Conservation (phyloP, 768 basidiomycete species). For the Hypsizygus marmoreus region DNA sequence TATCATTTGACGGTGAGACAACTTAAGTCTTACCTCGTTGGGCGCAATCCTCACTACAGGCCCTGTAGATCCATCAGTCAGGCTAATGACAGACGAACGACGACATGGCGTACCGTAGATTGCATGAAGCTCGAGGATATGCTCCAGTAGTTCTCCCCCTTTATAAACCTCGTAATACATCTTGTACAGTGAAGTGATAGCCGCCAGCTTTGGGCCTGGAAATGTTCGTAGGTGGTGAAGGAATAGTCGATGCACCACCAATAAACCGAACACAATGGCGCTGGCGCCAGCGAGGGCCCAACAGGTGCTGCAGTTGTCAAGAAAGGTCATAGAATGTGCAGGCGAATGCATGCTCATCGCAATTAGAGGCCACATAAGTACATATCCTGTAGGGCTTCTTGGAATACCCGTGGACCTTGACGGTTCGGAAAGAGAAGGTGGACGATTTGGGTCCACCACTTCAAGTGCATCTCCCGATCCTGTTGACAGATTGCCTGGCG, state of each 20-base stretch:
- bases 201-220: constrained; percentile 38
- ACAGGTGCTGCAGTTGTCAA: background rate
- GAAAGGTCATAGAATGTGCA: background rate
- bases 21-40: constrained; percentile 39
- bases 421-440: constrained; percentile 2
- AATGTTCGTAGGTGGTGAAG: constrained; percentile 35
- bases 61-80: constrained; percentile 24
- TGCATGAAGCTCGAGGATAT: constrained; percentile 32
- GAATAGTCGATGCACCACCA: constrained; percentile 26
- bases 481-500: constrained; percentile 7
- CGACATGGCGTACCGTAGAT: constrained; percentile 29
- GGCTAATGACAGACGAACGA: too few relatives aligned
- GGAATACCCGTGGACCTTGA: constrained; percentile 14
- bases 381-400: constrained; percentile 1
- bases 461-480: constrained; percentile 8
- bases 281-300: background rate
- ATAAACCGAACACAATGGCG: constrained; percentile 11
- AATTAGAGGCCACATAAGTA: constrained; percentile 8
- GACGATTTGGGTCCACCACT: constrained; percentile 8
- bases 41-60: constrained; percentile 41
- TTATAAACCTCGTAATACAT: constrained; percentile 35
- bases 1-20: too few relatives aligned
- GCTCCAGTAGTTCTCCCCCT: constrained; percentile 32
- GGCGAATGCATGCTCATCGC: background rate
- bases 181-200: constrained; percentile 31